Evolutionary conservation across 208 protist genomes (phyloP), one percentile per base, ranked within the genome.

Genomic region (Leishmania martiniquensis): DNA sequence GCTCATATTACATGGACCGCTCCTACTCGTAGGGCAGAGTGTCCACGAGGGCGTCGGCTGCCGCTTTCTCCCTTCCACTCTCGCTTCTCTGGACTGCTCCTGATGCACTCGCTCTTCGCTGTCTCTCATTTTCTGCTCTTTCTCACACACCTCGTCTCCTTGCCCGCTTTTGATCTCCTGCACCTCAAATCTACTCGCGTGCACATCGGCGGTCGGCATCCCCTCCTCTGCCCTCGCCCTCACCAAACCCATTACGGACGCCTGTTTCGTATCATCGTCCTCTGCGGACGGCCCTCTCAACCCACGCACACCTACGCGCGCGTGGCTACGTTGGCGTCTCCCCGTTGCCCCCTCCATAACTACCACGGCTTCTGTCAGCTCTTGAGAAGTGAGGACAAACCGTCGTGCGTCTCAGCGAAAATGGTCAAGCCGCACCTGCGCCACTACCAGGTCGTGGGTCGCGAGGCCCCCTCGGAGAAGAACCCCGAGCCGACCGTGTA

Each of bases 381-480:
- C 22, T 3, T 47, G 3, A 1, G 25, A 54, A 62, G 70, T 47
- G 70, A 74, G 70, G 70, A 74, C 42, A 49, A 34, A 37, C 57
- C 22, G 15, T 67, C n/a, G 55, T 52, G 72, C 42, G 57, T 29
- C 80, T 54, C 49, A 72, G 69, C 65, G 82, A 65, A 20, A 79
- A 94, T 94, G 90, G 90, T 92, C 83, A 92, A 91, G 86, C 91
- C 91, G 70, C 85, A 95, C 82, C 82, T 96, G 85, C 86, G 87
- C 86, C 92, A 99, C 84, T 99, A 98, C 87, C 80, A 97, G 85
- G 91, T 99, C 44, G 90, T 99, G 55, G 99, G 98, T 63, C 94
- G 99, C 83, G 92, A 96, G 81, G 85, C 93, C 10, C 99, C 99
- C 62, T 97, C 91, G 7, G 96, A 97, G 81, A 93, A 91, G 84